Evolutionary conservation across 73 alveolate species (phyloP).

Genomic region (Breviolum minutum): DNA sequence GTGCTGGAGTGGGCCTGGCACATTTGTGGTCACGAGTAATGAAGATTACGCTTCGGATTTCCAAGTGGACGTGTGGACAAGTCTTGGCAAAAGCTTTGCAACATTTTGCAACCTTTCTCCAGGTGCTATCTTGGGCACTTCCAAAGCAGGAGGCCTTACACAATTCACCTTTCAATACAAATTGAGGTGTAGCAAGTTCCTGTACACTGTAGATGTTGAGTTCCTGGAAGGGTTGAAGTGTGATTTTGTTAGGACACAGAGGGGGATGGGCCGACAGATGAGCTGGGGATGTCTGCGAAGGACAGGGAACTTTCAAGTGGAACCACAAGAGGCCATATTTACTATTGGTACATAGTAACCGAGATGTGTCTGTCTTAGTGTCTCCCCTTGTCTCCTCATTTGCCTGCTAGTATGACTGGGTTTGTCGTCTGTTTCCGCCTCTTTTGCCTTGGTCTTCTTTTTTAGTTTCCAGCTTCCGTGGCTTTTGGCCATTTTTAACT

Average conservation of each 20-base stretch:
- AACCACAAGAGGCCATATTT: too few species aligned
- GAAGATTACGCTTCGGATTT: not conserved
- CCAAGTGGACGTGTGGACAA: not conserved
- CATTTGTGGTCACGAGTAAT: not conserved
- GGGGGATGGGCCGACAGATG: constrained; percentile 56
- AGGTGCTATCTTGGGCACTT: constrained; percentile 79
- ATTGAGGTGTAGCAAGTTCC: not conserved
- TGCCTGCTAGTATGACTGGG: too few species aligned
- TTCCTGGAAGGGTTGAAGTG: not conserved
- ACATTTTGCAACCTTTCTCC: not conserved
- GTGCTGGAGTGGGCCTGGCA: constrained; percentile 39
- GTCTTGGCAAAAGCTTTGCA: too few species aligned
- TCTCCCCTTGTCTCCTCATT: too few species aligned
- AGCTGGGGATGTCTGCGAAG: constrained; percentile 82
- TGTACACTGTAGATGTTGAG: too few species aligned
- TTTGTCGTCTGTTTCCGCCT: too few species aligned
- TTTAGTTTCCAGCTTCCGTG: too few species aligned
- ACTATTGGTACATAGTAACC: too few species aligned
- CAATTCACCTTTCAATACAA: not conserved
- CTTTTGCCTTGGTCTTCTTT: too few species aligned
- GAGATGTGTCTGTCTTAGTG: too few species aligned
- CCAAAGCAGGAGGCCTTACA: constrained; percentile 44
- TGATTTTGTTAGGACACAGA: not conserved
- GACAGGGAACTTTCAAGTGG: not conserved
- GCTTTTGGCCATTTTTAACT: not conserved